phyloP scores from a whole-genome alignment of 1,284 basidiomycete species.

The Leccinum subspadiceum region DNA sequence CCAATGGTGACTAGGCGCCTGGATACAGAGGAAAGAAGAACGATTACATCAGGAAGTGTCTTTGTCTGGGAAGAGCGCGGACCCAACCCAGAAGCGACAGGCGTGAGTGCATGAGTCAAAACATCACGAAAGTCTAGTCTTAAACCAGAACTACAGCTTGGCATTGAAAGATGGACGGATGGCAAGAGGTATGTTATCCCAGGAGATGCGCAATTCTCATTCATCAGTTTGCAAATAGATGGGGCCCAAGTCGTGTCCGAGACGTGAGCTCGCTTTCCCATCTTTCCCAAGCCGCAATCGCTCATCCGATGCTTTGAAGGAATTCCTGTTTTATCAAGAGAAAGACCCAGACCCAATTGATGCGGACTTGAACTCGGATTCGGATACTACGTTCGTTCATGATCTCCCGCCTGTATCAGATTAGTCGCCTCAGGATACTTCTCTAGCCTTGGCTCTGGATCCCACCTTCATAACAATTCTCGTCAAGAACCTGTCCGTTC shows the following conservation, averaged over 20 bases:
- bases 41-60: slow-evolving; percentile 65
- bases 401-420: background rate
- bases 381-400: slow-evolving; percentile 39
- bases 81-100: slow-evolving; percentile 61
- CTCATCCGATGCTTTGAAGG: slow-evolving; percentile 40
- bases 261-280: slow-evolving; percentile 48
- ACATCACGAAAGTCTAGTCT: background rate
- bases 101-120: slow-evolving; percentile 45
- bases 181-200: slow-evolving; percentile 52
- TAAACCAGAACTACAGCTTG: slow-evolving; percentile 43
- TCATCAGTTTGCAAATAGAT: slow-evolving; percentile 34
- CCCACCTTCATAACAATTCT: slow-evolving; percentile 34
- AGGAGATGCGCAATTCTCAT: slow-evolving; percentile 32
- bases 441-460: slow-evolving; percentile 35
- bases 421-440: slow-evolving; percentile 16
- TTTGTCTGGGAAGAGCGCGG: slow-evolving; percentile 83
- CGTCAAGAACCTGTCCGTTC: slow-evolving; percentile 42
- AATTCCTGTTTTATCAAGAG: slow-evolving; percentile 77
- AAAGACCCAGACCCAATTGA: slow-evolving; percentile 47
- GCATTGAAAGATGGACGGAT: slow-evolving; percentile 80
- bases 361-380: slow-evolving; percentile 46
- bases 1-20: slow-evolving; percentile 73
- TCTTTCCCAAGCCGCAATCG: background rate
- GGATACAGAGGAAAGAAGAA: slow-evolving; percentile 68
- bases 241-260: slow-evolving; percentile 75